Evolutionary conservation across 1,284 basidiomycete genomes (phyloP), one percentile per base, ranked within the genome.

Genomic region (Malassezia caprae): DNA sequence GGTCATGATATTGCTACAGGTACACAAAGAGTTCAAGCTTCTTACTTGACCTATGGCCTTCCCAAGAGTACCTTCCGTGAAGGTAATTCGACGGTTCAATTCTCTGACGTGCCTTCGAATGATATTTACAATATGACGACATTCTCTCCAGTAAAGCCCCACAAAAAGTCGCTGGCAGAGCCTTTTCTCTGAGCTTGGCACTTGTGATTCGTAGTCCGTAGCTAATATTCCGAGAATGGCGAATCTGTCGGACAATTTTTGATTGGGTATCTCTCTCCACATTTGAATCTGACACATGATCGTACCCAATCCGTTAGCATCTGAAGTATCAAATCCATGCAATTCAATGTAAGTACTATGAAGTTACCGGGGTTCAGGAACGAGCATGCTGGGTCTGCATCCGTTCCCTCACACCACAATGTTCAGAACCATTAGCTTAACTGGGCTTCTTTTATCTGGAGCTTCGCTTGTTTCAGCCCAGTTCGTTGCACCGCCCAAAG

Each of bases 1-100:
- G 31, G 56, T 15, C 45, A 34, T 8, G 62, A 67, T 32, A 46
- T 67, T 2, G 64, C 63, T 7, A 65, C 63, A 0, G 64, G 64
- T 2, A 45, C 51, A 13, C 34, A 34, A 11, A 53, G 12, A 6
- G 24, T 27, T 7, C 23, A 34, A 1, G 50, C 54, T 30, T 34
- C 10, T n/a, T 62, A 57, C 49, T 48, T 41, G 44, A 55, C 57
- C 4, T 27, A 15, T 0, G 63, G 63, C 6, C 51, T 46, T 19
- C 39, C 39, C 8, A 58, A 58, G 40, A 60, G 54, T 46, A 56
- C 51, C 2, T 64, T 56, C 42, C 43, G 53, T 1, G 53, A 64
- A 42, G 63, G 63, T 21, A 62, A 60, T 32, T 31, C 28, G 12
- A 66, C 64, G 2, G 58, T 66, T 17, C 62, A 60, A 35, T 56